Evolutionary conservation across 768 basidiomycete species (phyloP), one percentile per base, ranked within the genome.

Genomic region (Saitozyma sp.): DNA sequence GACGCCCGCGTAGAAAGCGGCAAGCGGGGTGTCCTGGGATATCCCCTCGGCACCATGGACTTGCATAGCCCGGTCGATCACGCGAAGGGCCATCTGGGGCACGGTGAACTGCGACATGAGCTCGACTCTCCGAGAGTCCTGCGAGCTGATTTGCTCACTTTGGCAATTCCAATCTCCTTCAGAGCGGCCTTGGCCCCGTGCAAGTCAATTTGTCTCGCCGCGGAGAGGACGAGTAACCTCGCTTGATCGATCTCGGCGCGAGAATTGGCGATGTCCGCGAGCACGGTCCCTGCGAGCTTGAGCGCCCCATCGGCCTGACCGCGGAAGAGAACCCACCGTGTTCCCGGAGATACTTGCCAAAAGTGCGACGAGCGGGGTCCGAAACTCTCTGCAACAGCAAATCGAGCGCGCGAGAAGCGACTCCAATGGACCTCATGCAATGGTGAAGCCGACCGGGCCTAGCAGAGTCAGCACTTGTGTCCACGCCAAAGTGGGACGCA

Each of bases 121-220:
- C 45, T 41, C 40, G 8, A n/a, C 10, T 40, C 10, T 13, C 9
- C 6, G 50, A 39, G 58, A 41, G 9, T 19, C 16, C 16, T 39
- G 16, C n/a, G n/a, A n/a, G n/a, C 3, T 20, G 46, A 10, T 16
- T 9, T 9, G 64, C 79, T 40, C 65, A 90, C 95, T 84, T 99
- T 99, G 50, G 96, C 92, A 63, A 97, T 91, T 20, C 92, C 94
- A 71, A 99, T 98, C 79, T 98, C 96, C 80, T 96, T 95, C 77
- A 97, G 73, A 0, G 96, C 96, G 39, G 91, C 93, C 79, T 97
- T 99, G 1, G 96, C 91, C 66, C 89, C 86, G 71, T 86, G 83
- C 65, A 87, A 89, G 81, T 99, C 96, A 66, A 98, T 92, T 83
- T 92, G 91, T 58, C 89, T 80, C 11, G 96, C 96, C 8, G 96